A percentile compares a stretch with the other conserved stretches of the same genome.
phyloP scores from a whole-genome alignment of 1,284 basidiomycete genomes.

The Sutorius eximius region DNA sequence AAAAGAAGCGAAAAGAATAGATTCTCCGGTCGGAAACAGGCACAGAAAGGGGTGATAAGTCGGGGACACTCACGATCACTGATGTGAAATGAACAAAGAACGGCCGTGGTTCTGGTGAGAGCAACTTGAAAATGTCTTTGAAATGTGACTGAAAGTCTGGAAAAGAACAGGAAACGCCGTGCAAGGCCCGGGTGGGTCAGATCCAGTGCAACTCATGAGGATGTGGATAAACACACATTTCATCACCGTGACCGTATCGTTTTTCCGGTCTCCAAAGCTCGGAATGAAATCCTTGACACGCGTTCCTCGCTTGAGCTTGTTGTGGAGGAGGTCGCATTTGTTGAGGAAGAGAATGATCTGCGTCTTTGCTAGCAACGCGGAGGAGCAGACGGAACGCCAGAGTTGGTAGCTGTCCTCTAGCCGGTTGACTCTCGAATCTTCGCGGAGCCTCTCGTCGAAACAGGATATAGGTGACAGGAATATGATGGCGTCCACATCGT shows the following conservation, averaged over 20 bases:
- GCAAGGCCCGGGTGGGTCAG: conserved; percentile 11
- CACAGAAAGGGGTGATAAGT: conserved; percentile 1
- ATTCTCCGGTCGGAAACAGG: conserved; percentile 8
- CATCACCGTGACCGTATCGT: conserved; percentile 54
- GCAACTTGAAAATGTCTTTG: conserved; percentile 57
- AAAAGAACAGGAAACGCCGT: neutral
- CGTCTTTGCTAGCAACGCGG: conserved; percentile 58
- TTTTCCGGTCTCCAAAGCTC: conserved; percentile 62
- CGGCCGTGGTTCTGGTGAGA: conserved; percentile 60
- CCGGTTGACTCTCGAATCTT: conserved; percentile 67
- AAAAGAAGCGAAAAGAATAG: neutral
- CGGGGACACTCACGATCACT: conserved; percentile 52
- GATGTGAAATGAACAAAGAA: conserved; percentile 75
- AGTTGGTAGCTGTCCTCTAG: conserved; percentile 71
- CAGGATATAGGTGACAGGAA: conserved; percentile 71
- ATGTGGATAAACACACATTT: conserved; percentile 49
- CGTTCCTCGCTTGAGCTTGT: conserved; percentile 62
- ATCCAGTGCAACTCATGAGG: neutral
- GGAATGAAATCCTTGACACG: conserved; percentile 60
- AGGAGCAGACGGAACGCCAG: conserved; percentile 66
- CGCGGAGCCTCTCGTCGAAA: conserved; percentile 70
- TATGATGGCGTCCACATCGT: conserved; percentile 70
- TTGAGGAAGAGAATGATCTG: conserved; percentile 64
- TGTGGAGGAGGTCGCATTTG: conserved; percentile 67
- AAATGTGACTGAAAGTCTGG: conserved; percentile 68